These are phyloP conservation scores for Lactifluus pinguis DNA, from an alignment of 768 basidiomycete species.

Conservation along the genomic window DNA sequence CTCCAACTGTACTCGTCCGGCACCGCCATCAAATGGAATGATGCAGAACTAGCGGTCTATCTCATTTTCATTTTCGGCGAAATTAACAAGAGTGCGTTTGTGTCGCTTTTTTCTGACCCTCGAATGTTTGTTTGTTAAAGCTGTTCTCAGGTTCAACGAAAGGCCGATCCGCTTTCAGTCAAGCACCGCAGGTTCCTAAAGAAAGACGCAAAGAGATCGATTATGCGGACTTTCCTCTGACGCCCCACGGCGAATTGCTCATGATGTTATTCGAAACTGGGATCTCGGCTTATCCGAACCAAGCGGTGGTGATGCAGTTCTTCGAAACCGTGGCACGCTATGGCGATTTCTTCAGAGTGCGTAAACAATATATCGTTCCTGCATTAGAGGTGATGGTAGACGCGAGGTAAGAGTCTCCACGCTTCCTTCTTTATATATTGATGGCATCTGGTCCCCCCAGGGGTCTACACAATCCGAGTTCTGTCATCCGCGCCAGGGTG, in stretches of 20 bases:
- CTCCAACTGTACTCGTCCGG: conserved; percentile 62
- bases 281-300: conserved; percentile 75
- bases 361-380: conserved; percentile 80
- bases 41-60: conserved; percentile 89
- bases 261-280: conserved; percentile 75
- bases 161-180: conserved; percentile 81
- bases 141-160: conserved; percentile 52
- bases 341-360: conserved; percentile 92
- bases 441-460: conserved; percentile 31
- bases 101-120: background rate
- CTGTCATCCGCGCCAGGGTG: conserved; percentile 61
- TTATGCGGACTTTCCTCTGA: conserved; percentile 76
- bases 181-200: conserved; percentile 58
- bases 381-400: conserved; percentile 86
- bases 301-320: conserved; percentile 78
- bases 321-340: conserved; percentile 92
- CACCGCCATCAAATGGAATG: conserved; percentile 71
- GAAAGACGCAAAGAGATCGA: conserved; percentile 59
- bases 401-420: conserved; percentile 44
- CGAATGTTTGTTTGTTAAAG: conserved; percentile 8
- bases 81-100: conserved; percentile 69
- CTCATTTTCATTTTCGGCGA: conserved; percentile 92
- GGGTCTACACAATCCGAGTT: conserved; percentile 75
- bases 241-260: conserved; percentile 85
- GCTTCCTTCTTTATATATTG: background rate